phyloP scores from a whole-genome alignment of 257 asterid species.

The Fraxinus pennsylvanica region DNA sequence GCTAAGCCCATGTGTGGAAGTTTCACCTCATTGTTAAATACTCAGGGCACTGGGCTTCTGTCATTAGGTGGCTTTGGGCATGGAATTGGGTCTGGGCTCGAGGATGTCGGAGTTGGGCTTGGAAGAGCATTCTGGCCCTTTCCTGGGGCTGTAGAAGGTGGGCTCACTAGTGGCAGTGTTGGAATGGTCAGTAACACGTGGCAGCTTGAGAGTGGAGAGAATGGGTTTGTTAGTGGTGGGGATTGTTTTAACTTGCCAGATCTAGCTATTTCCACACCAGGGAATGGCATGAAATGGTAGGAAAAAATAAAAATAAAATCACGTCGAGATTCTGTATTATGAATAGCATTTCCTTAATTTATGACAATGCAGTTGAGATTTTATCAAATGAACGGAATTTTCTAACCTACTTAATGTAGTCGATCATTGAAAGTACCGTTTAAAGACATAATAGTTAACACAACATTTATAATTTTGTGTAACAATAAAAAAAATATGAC shows the following conservation, averaged over 20 bases:
- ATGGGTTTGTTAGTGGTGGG: constrained; percentile 46
- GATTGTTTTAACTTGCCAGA: constrained; percentile 63
- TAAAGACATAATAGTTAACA: no score
- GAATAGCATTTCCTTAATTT: neutral
- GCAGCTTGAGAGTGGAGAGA: constrained; percentile 67
- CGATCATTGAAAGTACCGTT: no score
- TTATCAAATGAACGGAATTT: neutral
- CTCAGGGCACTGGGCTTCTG: constrained; percentile 57
- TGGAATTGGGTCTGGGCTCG: constrained; percentile 49
- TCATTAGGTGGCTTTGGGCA: constrained; percentile 67
- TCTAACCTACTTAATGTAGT: no score
- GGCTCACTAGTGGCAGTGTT: constrained; percentile 27
- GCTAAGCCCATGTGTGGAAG: constrained; percentile 51
- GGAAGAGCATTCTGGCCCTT: constrained; percentile 70
- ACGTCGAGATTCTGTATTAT: neutral
- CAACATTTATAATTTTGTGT: no score
- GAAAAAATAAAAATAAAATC: neutral
- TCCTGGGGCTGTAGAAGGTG: constrained; percentile 49
- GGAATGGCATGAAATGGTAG: constrained; percentile 49
- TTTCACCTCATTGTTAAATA: constrained; percentile 67
- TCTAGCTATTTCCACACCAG: constrained; percentile 69
- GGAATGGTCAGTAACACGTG: constrained; percentile 48
- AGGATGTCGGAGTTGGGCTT: constrained; percentile 64
- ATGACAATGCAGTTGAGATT: constrained; percentile 1
- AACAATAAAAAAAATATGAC: no score